Evolutionary conservation across 768 basidiomycete species (phyloP).

Genomic region (Pleurotus cornucopiae): DNA sequence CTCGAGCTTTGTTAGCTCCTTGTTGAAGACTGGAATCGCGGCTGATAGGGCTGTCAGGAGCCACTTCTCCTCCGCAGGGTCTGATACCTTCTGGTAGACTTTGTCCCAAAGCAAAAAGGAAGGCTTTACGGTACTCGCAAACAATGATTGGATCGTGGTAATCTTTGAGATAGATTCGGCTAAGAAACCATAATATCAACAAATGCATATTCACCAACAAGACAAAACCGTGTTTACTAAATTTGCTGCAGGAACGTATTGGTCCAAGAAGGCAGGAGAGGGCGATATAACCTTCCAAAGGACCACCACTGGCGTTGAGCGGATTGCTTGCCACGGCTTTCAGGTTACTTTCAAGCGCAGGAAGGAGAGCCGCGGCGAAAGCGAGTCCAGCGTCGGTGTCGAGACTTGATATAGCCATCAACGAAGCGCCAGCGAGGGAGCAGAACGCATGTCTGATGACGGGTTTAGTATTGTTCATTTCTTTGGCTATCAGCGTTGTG

Average conservation of each 20-base stretch:
- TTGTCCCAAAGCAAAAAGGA: slow-evolving; percentile 88
- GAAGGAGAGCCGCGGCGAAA: slow-evolving; percentile 52
- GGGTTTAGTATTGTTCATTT: slow-evolving; percentile 68
- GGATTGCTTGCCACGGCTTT: slow-evolving; percentile 64
- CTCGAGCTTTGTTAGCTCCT: slow-evolving; percentile 50
- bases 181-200: slow-evolving; percentile 9
- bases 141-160: slow-evolving; percentile 41
- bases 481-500: slow-evolving; percentile 54
- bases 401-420: slow-evolving; percentile 44
- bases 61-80: slow-evolving; percentile 69
- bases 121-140: slow-evolving; percentile 56
- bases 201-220: slow-evolving; percentile 12
- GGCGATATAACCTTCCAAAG: slow-evolving; percentile 84
- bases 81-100: slow-evolving; percentile 69
- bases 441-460: slow-evolving; percentile 57
- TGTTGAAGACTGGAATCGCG: slow-evolving; percentile 39
- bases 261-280: slow-evolving; percentile 65
- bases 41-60: slow-evolving; percentile 62
- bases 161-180: slow-evolving; percentile 49
- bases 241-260: slow-evolving; percentile 37
- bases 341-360: slow-evolving; percentile 65
- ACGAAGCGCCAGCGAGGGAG: slow-evolving; percentile 53
- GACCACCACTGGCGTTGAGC: slow-evolving; percentile 53
- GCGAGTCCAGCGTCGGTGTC: slow-evolving; percentile 36
- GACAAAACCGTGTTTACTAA: slow-evolving; percentile 1